These are phyloP conservation scores for Pseudozyma thailandica DNA, from an alignment of 1,284 basidiomycete genomes.

Conservation along the genomic window DNA sequence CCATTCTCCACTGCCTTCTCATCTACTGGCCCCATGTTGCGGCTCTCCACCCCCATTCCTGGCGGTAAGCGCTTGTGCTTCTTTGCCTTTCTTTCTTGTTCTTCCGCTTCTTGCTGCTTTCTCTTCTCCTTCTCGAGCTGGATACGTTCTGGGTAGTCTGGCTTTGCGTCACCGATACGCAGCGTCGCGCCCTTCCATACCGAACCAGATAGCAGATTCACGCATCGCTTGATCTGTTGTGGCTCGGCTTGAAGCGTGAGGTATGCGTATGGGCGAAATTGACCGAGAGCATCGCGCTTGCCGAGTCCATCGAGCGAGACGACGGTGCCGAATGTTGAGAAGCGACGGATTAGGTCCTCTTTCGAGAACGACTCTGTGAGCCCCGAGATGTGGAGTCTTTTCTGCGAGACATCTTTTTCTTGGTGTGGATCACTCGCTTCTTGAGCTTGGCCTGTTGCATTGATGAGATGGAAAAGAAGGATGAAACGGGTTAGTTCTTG, in stretches of 20 bases:
- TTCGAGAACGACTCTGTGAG: slow-evolving; percentile 55
- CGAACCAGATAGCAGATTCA: slow-evolving; percentile 57
- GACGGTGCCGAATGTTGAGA: slow-evolving; percentile 57
- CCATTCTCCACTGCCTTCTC: slow-evolving; percentile 44
- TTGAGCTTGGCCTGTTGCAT: slow-evolving; percentile 38
- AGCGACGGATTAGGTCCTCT: slow-evolving; percentile 51
- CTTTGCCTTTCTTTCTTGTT: slow-evolving; percentile 7
- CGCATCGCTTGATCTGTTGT: slow-evolving; percentile 47
- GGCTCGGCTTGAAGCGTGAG: slow-evolving; percentile 51
- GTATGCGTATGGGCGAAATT: slow-evolving; percentile 52
- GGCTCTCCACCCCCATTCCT: slow-evolving; percentile 49
- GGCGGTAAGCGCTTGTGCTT: slow-evolving; percentile 43
- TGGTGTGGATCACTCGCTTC: slow-evolving; percentile 49
- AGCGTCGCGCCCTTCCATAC: slow-evolving; percentile 64
- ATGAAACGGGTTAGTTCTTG: slow-evolving; percentile 5
- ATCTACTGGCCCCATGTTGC: slow-evolving; percentile 45
- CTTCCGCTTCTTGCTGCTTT: slow-evolving; percentile 24
- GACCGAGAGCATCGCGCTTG: slow-evolving; percentile 47
- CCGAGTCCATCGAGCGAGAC: slow-evolving; percentile 49
- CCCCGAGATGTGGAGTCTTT: slow-evolving; percentile 61
- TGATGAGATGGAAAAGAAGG: background rate
- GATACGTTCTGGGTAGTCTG: slow-evolving; percentile 41
- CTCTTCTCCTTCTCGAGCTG: slow-evolving; percentile 27
- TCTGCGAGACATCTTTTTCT: slow-evolving; percentile 47
- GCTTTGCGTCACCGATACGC: slow-evolving; percentile 59